Conservation (phyloP, 768 basidiomycete species). For the Panaeolus papilionaceus region DNA sequence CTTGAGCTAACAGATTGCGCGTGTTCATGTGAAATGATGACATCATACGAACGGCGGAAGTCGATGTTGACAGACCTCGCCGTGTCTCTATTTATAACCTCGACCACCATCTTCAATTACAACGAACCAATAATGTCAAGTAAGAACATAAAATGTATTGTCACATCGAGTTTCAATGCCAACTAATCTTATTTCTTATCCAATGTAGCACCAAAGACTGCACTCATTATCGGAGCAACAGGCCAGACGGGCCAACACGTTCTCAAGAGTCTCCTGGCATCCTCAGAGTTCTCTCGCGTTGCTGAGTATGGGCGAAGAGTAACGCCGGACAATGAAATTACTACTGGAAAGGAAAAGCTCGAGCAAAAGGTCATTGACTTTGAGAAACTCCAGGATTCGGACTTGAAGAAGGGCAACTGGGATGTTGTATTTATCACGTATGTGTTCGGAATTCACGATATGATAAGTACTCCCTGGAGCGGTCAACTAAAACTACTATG, state of each 20-base stretch:
- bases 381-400: constrained; percentile 62
- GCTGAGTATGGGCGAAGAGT: constrained; percentile 75
- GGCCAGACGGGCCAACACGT: constrained; percentile 71
- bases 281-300: constrained; percentile 60
- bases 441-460: constrained; percentile 28
- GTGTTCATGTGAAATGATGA: constrained; percentile 1
- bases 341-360: constrained; percentile 59
- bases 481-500: background rate
- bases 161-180: background rate
- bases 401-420: constrained; percentile 63
- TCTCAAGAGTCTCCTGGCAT: constrained; percentile 65
- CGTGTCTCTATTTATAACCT: background rate
- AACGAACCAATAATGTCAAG: background rate
- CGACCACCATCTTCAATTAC: constrained; percentile 2
- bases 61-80: background rate
- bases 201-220: constrained; percentile 42
- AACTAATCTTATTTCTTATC: background rate
- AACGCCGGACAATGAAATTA: constrained; percentile 49
- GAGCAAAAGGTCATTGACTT: constrained; percentile 73
- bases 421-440: constrained; percentile 79
- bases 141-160: background rate
- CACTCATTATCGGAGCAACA: constrained; percentile 79
- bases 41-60: background rate
- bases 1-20: no score
- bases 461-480: background rate